Evolutionary conservation across 2,329 filamentous ascomycete genomes (phyloP), one percentile per base, ranked within the genome.

Genomic region (Hypoxylon sp.): DNA sequence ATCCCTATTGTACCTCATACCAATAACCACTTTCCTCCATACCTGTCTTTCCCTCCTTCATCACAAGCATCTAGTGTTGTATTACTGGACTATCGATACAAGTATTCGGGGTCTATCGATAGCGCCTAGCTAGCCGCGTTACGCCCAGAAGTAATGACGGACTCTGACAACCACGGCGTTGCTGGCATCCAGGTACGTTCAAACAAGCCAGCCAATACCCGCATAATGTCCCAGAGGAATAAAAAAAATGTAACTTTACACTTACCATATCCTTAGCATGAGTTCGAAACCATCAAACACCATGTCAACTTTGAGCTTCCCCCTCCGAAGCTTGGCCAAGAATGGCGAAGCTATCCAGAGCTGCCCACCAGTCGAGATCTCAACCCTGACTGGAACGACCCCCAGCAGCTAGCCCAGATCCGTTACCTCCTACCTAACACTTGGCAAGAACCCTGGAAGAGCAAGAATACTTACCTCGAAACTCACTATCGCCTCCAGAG

Each of bases 401-500:
- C 74, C 0, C 63, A 73, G 1, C 71, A 60, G 62, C 50, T 57
- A 2, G 66, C 50, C 2, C 58, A 64, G 76, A 80, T 76, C 73
- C 71, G 66, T 7, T 72, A 79, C 3, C 75, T 90, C 0, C 79
- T 82, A 0, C 73, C 80, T 0, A 93, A 93, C 72, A 81, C 81
- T 5, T 81, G 89, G 19, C 69, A 85, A 0, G 82, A 83, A 0
- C 81, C 89, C 0, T 95, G 90, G 83, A 69, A 79, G 0, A 87
- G 83, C 3, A 90, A 87, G 49, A 83, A 88, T 1, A 82, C 84
- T 0, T 97, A 97, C 63, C 82, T 97, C 0, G 82, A 87, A 32
- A 86, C 88, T 0, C 92, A 97, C 53, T 97, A 96, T 75, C 83
- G 88, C 2, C 85, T 97, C 1, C 83, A 93, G 6, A 86, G 94